phyloP scores from a whole-genome alignment of 331 rosid species.

The Quercus lobata region DNA sequence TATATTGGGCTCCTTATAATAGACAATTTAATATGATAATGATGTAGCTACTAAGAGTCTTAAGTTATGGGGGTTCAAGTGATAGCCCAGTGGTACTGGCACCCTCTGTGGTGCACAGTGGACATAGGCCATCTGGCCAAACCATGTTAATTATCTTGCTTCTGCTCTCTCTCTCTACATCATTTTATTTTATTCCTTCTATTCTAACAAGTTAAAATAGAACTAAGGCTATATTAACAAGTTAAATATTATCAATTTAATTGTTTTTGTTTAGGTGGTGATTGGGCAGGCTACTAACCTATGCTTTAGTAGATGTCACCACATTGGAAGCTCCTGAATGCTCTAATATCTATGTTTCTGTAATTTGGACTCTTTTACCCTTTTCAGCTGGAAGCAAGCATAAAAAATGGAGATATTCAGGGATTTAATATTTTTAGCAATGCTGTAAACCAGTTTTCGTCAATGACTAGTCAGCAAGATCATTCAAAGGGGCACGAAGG shows the following conservation, averaged over 20 bases:
- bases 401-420: slow-evolving; percentile 82
- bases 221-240: not conserved
- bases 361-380: not conserved
- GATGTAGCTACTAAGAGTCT: too few relatives aligned
- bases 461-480: slow-evolving; percentile 22
- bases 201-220: not conserved
- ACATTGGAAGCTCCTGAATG: not conserved
- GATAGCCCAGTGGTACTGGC: too few relatives aligned
- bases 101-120: too few relatives aligned
- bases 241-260: not conserved
- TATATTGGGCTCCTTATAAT: too few relatives aligned
- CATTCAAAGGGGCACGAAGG: slow-evolving; percentile 28
- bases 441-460: slow-evolving; percentile 32
- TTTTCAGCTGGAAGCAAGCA: slow-evolving; percentile 76
- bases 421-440: slow-evolving; percentile 59
- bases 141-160: too few relatives aligned
- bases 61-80: too few relatives aligned
- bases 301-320: slow-evolving; percentile 1
- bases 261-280: not conserved
- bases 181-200: too few relatives aligned
- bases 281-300: not conserved
- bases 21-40: too few relatives aligned
- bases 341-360: not conserved
- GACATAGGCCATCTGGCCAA: too few relatives aligned
- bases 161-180: too few relatives aligned